phyloP scores from a whole-genome alignment of 2,329 filamentous ascomycete species.

The Aspergillus glaucus region DNA sequence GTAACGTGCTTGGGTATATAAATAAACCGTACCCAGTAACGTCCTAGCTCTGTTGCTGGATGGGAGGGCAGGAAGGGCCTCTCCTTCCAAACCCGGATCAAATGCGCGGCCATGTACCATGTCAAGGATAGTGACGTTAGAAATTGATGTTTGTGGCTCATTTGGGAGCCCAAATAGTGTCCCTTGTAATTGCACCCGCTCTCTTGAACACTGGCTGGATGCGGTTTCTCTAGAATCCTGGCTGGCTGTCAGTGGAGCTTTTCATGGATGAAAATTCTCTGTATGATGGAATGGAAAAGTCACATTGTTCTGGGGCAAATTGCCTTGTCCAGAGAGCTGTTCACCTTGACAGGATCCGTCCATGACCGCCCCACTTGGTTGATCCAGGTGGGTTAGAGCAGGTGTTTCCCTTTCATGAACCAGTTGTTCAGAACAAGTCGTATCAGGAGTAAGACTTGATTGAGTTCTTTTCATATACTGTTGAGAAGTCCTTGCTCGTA shows the following conservation, averaged over 20 bases:
- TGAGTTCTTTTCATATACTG: background rate
- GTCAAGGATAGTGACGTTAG: slow-evolving; percentile 2
- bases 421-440: background rate
- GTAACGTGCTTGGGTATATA: slow-evolving; percentile 16
- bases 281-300: background rate
- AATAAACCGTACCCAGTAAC: slow-evolving; percentile 14
- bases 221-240: background rate
- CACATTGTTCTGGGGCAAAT: background rate
- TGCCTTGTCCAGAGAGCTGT: background rate
- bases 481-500: slow-evolving; percentile 1
- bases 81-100: slow-evolving; percentile 1
- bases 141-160: background rate
- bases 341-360: background rate
- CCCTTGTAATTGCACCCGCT: background rate
- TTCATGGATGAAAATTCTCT: background rate
- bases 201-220: background rate
- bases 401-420: background rate
- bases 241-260: background rate
- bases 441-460: background rate
- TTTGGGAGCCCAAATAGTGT: background rate
- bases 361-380: background rate
- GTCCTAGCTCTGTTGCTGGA: slow-evolving; percentile 4
- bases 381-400: background rate
- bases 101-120: slow-evolving; percentile 3
- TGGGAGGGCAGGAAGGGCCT: slow-evolving; percentile 7